These are phyloP conservation scores for Hymenoscyphus albidus DNA, from an alignment of 2,329 filamentous ascomycete species.

Conservation along the genomic window DNA sequence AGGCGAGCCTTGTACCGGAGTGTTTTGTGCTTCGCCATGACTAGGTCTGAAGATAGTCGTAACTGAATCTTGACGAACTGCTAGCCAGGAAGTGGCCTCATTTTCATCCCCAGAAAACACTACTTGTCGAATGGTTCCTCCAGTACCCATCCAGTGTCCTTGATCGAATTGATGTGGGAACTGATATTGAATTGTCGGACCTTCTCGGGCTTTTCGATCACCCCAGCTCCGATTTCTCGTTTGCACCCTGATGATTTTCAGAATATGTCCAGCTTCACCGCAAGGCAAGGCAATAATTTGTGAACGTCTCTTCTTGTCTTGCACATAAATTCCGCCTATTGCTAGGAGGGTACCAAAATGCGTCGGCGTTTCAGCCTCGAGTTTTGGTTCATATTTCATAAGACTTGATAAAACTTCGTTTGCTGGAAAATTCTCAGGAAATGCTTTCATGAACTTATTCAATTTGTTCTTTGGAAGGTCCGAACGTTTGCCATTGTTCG, in stretches of 20 bases:
- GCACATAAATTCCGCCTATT: constrained; percentile 23
- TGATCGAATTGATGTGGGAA: constrained; percentile 23
- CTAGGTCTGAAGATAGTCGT: constrained; percentile 42
- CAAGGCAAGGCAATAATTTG: constrained; percentile 29
- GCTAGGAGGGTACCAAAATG: constrained; percentile 24
- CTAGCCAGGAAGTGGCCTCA: constrained; percentile 40
- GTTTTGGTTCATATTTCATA: constrained; percentile 4
- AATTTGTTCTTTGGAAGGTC: constrained; percentile 19
- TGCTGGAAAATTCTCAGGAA: constrained; percentile 28
- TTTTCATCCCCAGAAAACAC: constrained; percentile 40
- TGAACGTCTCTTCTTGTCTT: constrained; percentile 21
- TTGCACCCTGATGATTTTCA: constrained; percentile 30
- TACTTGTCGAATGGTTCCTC: constrained; percentile 47
- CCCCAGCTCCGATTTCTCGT: constrained; percentile 30
- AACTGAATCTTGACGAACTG: constrained; percentile 41
- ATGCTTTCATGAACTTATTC: constrained; percentile 26
- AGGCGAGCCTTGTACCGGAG: constrained; percentile 10
- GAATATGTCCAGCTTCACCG: constrained; percentile 32
- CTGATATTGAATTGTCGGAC: constrained; percentile 23
- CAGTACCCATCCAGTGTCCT: constrained; percentile 33
- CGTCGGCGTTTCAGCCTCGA: constrained; percentile 7
- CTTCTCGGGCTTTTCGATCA: constrained; percentile 18
- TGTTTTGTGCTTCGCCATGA: constrained; percentile 20
- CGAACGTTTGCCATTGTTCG: constrained; percentile 13
- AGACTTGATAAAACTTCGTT: constrained; percentile 16